Conservation (phyloP, 345 rosid genomes). For the Brassica cretica region DNA sequence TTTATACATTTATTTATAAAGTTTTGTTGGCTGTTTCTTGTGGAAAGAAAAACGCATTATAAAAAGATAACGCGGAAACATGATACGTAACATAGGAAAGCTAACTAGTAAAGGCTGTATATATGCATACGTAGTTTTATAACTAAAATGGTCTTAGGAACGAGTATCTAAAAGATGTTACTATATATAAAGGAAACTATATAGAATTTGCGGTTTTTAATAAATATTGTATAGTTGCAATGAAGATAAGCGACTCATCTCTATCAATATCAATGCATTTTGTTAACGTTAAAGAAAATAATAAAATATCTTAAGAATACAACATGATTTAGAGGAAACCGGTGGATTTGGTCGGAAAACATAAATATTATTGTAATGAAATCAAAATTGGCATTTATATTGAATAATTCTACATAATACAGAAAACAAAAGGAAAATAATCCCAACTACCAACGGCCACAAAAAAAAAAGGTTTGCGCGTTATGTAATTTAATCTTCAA, state of each 20-base stretch:
- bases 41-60: not conserved
- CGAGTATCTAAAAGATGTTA: not conserved
- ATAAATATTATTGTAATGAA: not conserved
- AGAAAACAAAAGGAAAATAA: not conserved
- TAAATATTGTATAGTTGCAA: not conserved
- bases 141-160: not conserved
- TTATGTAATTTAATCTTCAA: not conserved
- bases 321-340: not conserved
- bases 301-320: not conserved
- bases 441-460: conserved; percentile 24
- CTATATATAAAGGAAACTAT: not conserved
- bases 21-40: not conserved
- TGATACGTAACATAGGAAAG: conserved; percentile 2
- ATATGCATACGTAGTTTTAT: not conserved
- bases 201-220: not conserved
- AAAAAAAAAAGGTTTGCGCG: conserved; percentile 15
- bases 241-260: not conserved
- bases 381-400: not conserved
- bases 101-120: not conserved
- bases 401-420: not conserved
- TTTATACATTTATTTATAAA: conserved; percentile 4
- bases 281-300: not conserved
- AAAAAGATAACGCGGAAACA: conserved; percentile 25
- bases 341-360: not conserved
- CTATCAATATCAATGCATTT: not conserved